Evolutionary conservation across 495 filamentous ascomycete genomes (phyloP).

Genomic region (Neurospora sp.): DNA sequence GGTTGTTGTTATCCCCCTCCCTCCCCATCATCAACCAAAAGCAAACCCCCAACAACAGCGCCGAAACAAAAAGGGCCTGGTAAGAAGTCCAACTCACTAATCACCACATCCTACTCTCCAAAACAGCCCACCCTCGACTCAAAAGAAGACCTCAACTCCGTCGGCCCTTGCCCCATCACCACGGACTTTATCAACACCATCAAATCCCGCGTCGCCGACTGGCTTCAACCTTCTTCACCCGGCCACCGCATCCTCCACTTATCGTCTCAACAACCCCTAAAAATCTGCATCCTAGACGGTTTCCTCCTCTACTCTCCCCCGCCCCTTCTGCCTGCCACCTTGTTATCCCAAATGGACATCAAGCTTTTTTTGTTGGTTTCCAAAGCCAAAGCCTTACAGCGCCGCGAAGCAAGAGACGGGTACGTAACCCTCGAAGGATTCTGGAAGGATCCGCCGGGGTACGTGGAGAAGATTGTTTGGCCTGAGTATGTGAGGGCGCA

Average conservation of each 20-base stretch:
- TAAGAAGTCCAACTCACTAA: constrained; percentile 23
- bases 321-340: constrained; percentile 6
- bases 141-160: constrained; percentile 67
- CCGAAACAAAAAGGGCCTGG: neutral
- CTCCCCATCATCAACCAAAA: neutral
- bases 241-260: constrained; percentile 32
- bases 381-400: constrained; percentile 46
- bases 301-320: constrained; percentile 65
- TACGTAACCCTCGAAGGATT: constrained; percentile 89
- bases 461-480: constrained; percentile 94
- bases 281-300: constrained; percentile 60
- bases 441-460: constrained; percentile 88
- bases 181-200: constrained; percentile 26
- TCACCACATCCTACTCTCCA: constrained; percentile 5
- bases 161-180: constrained; percentile 38
- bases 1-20: neutral
- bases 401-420: constrained; percentile 63
- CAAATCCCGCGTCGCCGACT: constrained; percentile 28
- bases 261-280: constrained; percentile 29
- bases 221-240: constrained; percentile 25
- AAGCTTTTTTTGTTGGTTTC: constrained; percentile 63
- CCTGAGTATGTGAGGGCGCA: constrained; percentile 79
- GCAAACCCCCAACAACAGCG: neutral
- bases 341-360: constrained; percentile 55
- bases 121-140: constrained; percentile 46